A percentile compares a stretch with the other conserved stretches of the same genome.
phyloP scores from a whole-genome alignment of 495 filamentous ascomycete species.

The Talaromyces thailandensis region DNA sequence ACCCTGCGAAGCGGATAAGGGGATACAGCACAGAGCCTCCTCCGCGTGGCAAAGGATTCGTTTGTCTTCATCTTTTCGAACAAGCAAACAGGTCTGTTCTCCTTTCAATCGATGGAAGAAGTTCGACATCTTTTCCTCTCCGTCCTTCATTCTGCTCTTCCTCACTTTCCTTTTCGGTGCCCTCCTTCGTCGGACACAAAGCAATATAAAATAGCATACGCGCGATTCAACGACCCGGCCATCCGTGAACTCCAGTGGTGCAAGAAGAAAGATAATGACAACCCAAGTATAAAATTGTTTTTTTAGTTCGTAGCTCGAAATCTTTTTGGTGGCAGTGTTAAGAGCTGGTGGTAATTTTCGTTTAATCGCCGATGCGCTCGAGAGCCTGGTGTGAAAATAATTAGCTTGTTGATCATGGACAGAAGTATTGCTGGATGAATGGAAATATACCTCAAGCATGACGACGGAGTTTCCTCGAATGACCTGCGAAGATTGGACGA shows the following conservation, averaged over 20 bases:
- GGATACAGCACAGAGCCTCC: no score
- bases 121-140: not conserved
- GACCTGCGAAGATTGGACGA: constrained; percentile 25
- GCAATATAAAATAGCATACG: not conserved
- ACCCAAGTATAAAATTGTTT: not conserved
- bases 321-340: not conserved
- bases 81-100: no score
- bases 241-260: not conserved
- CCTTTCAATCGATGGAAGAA: not conserved
- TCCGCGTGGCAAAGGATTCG: no score
- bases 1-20: no score
- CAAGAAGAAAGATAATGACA: not conserved
- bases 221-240: not conserved
- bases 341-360: not conserved
- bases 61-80: not conserved
- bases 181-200: not conserved
- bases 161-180: not conserved
- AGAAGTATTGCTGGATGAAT: not conserved
- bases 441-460: constrained; percentile 72
- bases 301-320: not conserved
- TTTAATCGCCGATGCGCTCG: constrained; percentile 50
- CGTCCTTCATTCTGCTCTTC: not conserved
- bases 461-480: constrained; percentile 94
- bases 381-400: constrained; percentile 33
- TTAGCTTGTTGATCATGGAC: not conserved